Evolutionary conservation across 108 stramenopile species (phyloP).

Genomic region (Cyclotella choctawhatcheeana): DNA sequence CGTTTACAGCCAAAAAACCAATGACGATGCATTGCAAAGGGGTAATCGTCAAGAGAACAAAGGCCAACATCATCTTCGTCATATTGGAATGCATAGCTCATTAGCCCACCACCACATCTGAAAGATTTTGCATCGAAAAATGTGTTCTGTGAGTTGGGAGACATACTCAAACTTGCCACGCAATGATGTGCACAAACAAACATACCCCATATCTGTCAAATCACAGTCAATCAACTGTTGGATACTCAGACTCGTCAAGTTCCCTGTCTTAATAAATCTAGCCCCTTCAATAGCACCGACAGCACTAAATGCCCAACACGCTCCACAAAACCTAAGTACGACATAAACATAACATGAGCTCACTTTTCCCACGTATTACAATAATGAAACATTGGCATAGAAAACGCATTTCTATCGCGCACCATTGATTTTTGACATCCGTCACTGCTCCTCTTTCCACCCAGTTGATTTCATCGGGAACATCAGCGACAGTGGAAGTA

Average conservation of each 20-base stretch:
- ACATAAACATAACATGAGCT: no score
- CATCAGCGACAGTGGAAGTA: constrained; percentile 25
- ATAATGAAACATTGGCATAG: no score
- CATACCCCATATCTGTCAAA: constrained; percentile 84
- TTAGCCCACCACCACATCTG: constrained; percentile 82
- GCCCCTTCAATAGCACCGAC: constrained; percentile 96
- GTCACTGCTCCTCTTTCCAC: constrained; percentile 86
- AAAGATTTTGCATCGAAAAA: neutral
- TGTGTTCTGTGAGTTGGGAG: neutral
- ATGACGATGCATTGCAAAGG: constrained; percentile 66
- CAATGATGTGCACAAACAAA: neutral
- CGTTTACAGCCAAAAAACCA: constrained; percentile 57
- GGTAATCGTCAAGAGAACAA: constrained; percentile 90
- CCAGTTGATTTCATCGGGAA: constrained; percentile 90
- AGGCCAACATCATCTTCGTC: constrained; percentile 83
- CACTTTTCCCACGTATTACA: no score
- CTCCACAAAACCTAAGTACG: constrained; percentile 60
- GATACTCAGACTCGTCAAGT: constrained; percentile 84
- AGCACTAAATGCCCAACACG: constrained; percentile 96
- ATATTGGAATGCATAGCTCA: constrained; percentile 96
- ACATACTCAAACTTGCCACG: neutral
- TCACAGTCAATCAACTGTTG: constrained; percentile 96
- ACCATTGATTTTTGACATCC: constrained; percentile 94
- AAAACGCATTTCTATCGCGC: no score
- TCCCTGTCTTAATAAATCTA: constrained; percentile 78